These are phyloP conservation scores for Cystoisospora suis DNA, from an alignment of 169 alveolate genomes.

Conservation along the genomic window DNA sequence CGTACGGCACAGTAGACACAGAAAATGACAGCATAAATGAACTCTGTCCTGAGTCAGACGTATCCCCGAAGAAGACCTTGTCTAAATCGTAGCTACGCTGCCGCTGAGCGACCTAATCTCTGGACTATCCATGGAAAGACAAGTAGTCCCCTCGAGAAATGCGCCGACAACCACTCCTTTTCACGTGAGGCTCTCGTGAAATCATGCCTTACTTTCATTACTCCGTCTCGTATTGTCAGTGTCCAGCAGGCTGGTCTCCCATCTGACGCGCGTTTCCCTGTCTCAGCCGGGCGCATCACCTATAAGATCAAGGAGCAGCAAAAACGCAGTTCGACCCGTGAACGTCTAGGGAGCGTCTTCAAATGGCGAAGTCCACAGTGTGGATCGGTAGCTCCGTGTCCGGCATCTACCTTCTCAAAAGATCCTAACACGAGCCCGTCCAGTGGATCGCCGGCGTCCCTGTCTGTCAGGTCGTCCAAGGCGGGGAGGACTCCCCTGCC, in stretches of 20 bases:
- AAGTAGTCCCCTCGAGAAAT: too few relatives aligned
- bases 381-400: neutral
- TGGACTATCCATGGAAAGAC: too few relatives aligned
- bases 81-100: too few relatives aligned
- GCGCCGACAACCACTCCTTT: too few relatives aligned
- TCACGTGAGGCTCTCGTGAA: neutral
- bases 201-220: conserved; percentile 1
- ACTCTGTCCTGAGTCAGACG: too few relatives aligned
- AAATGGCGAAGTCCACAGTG: neutral
- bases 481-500: neutral
- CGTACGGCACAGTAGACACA: neutral
- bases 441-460: neutral
- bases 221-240: neutral
- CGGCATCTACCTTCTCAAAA: conserved; percentile 15
- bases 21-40: too few relatives aligned
- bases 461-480: neutral
- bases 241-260: conserved; percentile 32
- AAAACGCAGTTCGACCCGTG: neutral
- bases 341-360: neutral
- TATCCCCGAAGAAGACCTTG: too few relatives aligned
- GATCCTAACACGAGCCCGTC: neutral
- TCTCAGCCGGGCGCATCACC: conserved; percentile 29
- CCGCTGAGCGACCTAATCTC: too few relatives aligned
- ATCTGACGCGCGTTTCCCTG: conserved; percentile 8
- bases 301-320: neutral